Conservation (phyloP, 1,284 basidiomycete genomes). For the Ceratobasidium sp. region DNA sequence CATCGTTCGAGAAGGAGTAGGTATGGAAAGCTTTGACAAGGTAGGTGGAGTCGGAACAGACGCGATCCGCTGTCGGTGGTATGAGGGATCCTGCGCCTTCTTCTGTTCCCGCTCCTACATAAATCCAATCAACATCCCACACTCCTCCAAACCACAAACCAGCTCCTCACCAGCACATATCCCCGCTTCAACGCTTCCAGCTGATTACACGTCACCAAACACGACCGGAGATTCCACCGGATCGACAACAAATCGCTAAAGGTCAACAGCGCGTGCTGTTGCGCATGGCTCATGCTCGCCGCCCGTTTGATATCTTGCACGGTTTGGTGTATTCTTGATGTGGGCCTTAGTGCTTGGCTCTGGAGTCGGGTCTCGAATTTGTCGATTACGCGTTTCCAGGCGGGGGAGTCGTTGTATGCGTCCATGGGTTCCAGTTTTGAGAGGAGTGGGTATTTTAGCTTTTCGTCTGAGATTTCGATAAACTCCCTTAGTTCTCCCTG, state of each 20-base stretch:
- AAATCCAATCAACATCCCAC: neutral
- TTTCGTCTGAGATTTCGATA: constrained; percentile 30
- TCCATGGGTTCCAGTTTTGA: constrained; percentile 15
- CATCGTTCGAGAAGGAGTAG: neutral
- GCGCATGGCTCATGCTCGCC: neutral
- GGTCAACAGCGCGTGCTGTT: constrained; percentile 22
- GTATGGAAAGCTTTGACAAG: neutral
- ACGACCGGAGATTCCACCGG: constrained; percentile 8
- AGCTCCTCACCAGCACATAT: neutral
- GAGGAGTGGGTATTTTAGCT: constrained; percentile 26
- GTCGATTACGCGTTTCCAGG: constrained; percentile 37
- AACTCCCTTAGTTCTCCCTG: constrained; percentile 27
- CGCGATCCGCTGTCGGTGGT: neutral
- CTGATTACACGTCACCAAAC: constrained; percentile 10
- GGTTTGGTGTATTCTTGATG: constrained; percentile 25
- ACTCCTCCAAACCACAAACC: neutral
- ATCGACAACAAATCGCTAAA: constrained; percentile 22
- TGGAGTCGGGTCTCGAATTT: constrained; percentile 28
- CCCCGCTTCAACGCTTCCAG: constrained; percentile 6
- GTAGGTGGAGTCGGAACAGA: constrained; percentile 11
- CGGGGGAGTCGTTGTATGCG: constrained; percentile 34
- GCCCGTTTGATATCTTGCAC: constrained; percentile 24
- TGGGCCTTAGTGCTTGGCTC: constrained; percentile 25
- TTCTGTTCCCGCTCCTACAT: neutral
- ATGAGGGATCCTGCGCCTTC: neutral